Percentiles rank a stretch among this genome's conserved stretches.
These are phyloP conservation scores for Plasmodium fragile DNA, from an alignment of 169 alveolate species.

Conservation along the genomic window DNA sequence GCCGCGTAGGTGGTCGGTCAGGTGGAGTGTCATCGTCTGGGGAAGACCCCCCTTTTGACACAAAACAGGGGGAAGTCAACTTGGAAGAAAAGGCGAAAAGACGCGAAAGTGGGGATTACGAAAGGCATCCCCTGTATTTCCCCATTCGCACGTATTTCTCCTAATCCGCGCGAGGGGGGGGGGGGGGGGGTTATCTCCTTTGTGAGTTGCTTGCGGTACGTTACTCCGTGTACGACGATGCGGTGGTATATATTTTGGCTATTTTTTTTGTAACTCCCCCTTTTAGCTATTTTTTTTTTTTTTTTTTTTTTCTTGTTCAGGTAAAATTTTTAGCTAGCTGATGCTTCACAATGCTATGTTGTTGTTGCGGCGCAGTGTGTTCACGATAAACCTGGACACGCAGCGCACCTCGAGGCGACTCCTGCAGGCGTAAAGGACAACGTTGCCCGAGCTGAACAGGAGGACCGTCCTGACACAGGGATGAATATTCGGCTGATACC, in stretches of 20 bases:
- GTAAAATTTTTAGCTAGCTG: slow-evolving; percentile 19
- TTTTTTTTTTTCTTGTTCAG: slow-evolving; percentile 31
- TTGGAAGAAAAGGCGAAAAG: not conserved
- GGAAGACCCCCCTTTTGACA: slow-evolving; percentile 7
- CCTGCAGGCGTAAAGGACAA: slow-evolving; percentile 58
- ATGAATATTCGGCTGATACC: not conserved
- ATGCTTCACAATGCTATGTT: not conserved
- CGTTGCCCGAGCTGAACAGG: slow-evolving; percentile 39
- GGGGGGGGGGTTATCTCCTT: not conserved
- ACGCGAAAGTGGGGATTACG: slow-evolving; percentile 1
- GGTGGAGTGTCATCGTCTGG: not conserved
- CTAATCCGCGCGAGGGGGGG: not conserved
- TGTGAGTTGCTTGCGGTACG: not conserved
- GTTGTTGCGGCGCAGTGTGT: slow-evolving; percentile 30
- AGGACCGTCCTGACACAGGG: slow-evolving; percentile 35
- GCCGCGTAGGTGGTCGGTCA: not conserved
- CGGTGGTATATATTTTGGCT: not conserved
- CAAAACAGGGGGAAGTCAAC: not conserved
- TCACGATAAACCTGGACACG: slow-evolving; percentile 35
- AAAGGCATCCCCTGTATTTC: slow-evolving; percentile 40
- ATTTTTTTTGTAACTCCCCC: not conserved
- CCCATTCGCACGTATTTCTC: slow-evolving; percentile 52
- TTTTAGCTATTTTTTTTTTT: slow-evolving; percentile 19
- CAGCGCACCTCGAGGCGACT: slow-evolving; percentile 26
- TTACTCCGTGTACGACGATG: not conserved